Evolutionary conservation across 2,329 filamentous ascomycete genomes (phyloP).

Genomic region (Coniochaeta sp.): DNA sequence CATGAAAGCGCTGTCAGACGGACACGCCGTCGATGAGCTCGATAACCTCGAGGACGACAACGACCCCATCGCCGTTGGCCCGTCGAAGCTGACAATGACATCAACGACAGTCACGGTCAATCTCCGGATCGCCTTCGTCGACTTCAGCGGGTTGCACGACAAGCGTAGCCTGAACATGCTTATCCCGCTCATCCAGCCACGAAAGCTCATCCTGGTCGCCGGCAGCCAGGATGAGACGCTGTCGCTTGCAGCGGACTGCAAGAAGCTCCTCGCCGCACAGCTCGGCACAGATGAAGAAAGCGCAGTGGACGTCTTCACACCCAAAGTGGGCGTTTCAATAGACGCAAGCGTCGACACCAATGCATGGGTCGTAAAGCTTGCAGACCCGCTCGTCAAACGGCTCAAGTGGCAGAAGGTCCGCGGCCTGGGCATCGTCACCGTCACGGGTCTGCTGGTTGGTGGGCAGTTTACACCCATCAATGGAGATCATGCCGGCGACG

Average conservation of each 20-base stretch:
- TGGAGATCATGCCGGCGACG: conserved; percentile 32
- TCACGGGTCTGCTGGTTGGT: conserved; percentile 62
- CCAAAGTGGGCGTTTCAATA: conserved; percentile 62
- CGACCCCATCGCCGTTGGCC: conserved; percentile 46
- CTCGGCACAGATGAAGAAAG: conserved; percentile 24
- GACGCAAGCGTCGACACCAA: conserved; percentile 97
- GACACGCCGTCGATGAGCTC: conserved; percentile 44
- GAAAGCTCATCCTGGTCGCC: conserved; percentile 88
- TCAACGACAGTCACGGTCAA: conserved; percentile 59
- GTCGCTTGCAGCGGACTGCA: conserved; percentile 71
- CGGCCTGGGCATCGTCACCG: conserved; percentile 82
- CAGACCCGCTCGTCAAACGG: conserved; percentile 73
- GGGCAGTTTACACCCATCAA: conserved; percentile 9
- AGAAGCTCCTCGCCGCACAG: conserved; percentile 50
- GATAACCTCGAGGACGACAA: conserved; percentile 51
- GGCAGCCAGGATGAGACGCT: conserved; percentile 73
- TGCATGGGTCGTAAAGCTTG: conserved; percentile 90
- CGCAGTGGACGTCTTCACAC: conserved; percentile 71
- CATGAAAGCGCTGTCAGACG: conserved; percentile 22
- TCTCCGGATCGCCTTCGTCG: conserved; percentile 76
- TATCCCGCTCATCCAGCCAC: conserved; percentile 85
- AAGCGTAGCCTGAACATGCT: conserved; percentile 91
- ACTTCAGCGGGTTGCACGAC: conserved; percentile 89
- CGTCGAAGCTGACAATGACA: conserved; percentile 65
- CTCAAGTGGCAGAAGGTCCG: conserved; percentile 93